A percentile compares a stretch with the other conserved stretches of the same genome.
Conservation (phyloP, 345 rosid species). For the Gossypium anomalum region DNA sequence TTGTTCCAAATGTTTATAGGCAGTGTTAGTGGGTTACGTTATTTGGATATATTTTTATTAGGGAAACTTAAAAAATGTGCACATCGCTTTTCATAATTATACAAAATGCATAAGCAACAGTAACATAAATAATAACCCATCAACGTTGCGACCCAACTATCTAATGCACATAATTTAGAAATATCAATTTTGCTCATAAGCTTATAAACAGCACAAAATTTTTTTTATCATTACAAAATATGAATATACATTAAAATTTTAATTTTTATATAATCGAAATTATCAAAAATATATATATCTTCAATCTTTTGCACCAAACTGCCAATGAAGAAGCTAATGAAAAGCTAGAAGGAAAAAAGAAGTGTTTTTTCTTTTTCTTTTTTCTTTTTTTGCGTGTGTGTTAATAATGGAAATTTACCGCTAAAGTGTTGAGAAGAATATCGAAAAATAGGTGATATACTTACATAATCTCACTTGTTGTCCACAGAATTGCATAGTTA, state of each 20-base stretch:
- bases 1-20: background rate
- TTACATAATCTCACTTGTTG: constrained; percentile 64
- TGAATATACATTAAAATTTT: too few relatives aligned
- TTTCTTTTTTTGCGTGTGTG: too few relatives aligned
- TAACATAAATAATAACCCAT: background rate
- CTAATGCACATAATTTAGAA: background rate
- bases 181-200: background rate
- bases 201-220: background rate
- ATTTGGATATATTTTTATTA: background rate
- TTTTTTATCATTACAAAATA: too few relatives aligned
- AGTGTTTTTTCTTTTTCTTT: too few relatives aligned
- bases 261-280: too few relatives aligned
- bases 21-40: background rate
- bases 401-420: too few relatives aligned
- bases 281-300: too few relatives aligned
- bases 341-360: too few relatives aligned
- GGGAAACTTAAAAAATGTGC: constrained; percentile 2
- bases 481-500: constrained; percentile 71
- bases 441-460: constrained; percentile 10
- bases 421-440: too few relatives aligned
- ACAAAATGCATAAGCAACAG: background rate
- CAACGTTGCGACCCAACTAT: background rate
- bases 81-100: background rate
- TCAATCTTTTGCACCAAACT: too few relatives aligned
- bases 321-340: too few relatives aligned